Base-by-base conservation (phyloP, 2,329 filamentous ascomycete species). In the Penicillium sp. region DNA sequence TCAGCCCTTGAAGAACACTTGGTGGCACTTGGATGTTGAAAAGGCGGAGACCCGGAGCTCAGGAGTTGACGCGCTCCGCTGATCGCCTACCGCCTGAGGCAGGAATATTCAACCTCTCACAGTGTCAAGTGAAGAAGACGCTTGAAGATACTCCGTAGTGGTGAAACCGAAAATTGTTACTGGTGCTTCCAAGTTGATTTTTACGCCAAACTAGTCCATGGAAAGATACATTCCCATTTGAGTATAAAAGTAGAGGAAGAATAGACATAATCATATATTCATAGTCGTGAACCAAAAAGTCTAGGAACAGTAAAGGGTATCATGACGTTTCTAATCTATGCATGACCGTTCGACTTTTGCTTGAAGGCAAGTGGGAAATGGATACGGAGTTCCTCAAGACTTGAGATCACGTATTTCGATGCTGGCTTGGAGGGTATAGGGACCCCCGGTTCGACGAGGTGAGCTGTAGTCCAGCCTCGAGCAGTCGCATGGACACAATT, bases 361-460 rank as follows among this genome's bases (percentile, higher is more conserved):
- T 90, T 94, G 81, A 99, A 97, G 58, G 96, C 85, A 54, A 95
- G 86, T 0, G 94, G 92, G 62, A 93, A 97, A 10, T 89, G 74
- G 0, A 77, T 77, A 43, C 89, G 84, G 54, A 99, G 77, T 67
- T 97, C 89, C 60, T 89, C 81, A 27, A 99, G 76, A 67, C 86
- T 83, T 43, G 83, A 81, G 61, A 99, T 89, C 69, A 92, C 87
- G 71, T 89, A 85, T 65, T 90, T 84, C 36, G 87, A 88, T 4
- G 88, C 88, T 56, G 83, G 85, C 5, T 79, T 81, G 21, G 75
- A 72, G 2, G 92, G 92, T 9, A 81, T 71, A 14, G 83, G 77
- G 32, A 91, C 80, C 6, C 83, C 84, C 34, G 90, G 86, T 70
- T 97, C 94, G 5, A 97, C 86, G 21, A 97, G 81, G 73, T 97